Base-by-base conservation (phyloP, 208 protist genomes). In the Crithidia fasciculata region DNA sequence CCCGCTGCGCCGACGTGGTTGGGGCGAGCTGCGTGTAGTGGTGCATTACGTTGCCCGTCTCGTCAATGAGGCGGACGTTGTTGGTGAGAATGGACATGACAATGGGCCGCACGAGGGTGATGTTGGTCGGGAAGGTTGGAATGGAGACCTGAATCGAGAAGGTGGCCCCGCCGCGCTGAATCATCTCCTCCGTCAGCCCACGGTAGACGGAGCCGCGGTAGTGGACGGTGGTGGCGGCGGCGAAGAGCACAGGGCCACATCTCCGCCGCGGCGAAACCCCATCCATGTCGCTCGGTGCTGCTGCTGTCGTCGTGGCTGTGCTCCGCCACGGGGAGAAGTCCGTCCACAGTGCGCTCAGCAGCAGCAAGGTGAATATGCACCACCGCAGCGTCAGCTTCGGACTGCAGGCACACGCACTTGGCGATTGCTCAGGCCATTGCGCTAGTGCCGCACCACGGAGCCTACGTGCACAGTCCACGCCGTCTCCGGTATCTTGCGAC, bases 121-220 rank as follows among this genome's bases (percentile, higher is more conserved):
- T n/a, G 59, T 85, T 80, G 13, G 74, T 77, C 16, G 85, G 85
- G 58, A 94, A 94, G 16, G 83, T 72, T 10, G 89, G 84, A 53
- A 90, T 80, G 53, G 81, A 79, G 9, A 88, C 63, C 54, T 81
- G 79, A 61, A 94, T 79, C 7, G 69, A 71, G 52, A 94, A 84
- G 57, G 84, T 90, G 44, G 71, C 65, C 12, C 89, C 86, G 13
- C 89, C 89, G 6, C 70, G 61, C 6, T 66, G 74, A 1, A 92
- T 10, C 45, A 69, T 63, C 41, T 83, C 66, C 70, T 88, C 81
- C 39, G 72, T 78, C 8, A 90, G 52, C 13, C 86, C 89, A 37
- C 74, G 75, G 62, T 92, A 94, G 5, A 92, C 86, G 60, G 69
- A 84, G n/a, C 89, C 89, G 37, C 79, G 74, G 72, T 90, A 90